Percentiles rank a stretch among this genome's conserved stretches.
Evolutionary conservation across 805 yeast species (phyloP).

Genomic region (Metschnikowia continentalis): DNA sequence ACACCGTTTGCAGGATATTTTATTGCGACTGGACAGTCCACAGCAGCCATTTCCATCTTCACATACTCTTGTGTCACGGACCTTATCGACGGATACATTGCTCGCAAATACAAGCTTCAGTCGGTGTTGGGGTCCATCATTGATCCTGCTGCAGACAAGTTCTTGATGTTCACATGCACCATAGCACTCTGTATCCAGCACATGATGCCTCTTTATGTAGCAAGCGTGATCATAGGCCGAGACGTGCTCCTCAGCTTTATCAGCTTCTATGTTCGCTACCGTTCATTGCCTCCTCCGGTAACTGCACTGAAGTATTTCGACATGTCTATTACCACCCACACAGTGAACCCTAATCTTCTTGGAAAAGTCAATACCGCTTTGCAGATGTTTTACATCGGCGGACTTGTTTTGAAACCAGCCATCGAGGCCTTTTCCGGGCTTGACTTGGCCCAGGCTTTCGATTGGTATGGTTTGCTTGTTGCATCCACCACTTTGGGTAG

Average conservation of each 20-base stretch:
- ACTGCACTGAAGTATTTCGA: slow-evolving; percentile 74
- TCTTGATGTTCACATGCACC: slow-evolving; percentile 83
- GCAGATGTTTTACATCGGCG: slow-evolving; percentile 84
- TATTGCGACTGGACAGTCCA: slow-evolving; percentile 59
- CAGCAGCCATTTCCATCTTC: slow-evolving; percentile 68
- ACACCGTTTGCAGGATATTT: slow-evolving; percentile 85
- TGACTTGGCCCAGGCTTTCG: slow-evolving; percentile 14
- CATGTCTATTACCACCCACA: slow-evolving; percentile 69
- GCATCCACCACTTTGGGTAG: slow-evolving; percentile 67
- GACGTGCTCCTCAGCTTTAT: slow-evolving; percentile 70
- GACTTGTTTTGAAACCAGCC: slow-evolving; percentile 34
- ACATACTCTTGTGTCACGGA: slow-evolving; percentile 88
- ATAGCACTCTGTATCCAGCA: slow-evolving; percentile 64
- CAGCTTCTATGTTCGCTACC: slow-evolving; percentile 69
- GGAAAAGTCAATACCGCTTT: slow-evolving; percentile 87
- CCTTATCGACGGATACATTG: slow-evolving; percentile 86
- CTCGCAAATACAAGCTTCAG: slow-evolving; percentile 70
- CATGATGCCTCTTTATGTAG: slow-evolving; percentile 63
- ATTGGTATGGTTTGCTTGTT: slow-evolving; percentile 27
- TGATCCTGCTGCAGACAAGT: slow-evolving; percentile 94
- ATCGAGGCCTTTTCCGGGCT: slow-evolving; percentile 21
- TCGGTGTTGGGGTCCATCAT: slow-evolving; percentile 85
- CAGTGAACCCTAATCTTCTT: slow-evolving; percentile 80
- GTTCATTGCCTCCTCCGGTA: slow-evolving; percentile 70
- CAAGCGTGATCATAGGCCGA: slow-evolving; percentile 73